phyloP scores from a whole-genome alignment of 208 protist species.

The Leishmania martiniquensis region DNA sequence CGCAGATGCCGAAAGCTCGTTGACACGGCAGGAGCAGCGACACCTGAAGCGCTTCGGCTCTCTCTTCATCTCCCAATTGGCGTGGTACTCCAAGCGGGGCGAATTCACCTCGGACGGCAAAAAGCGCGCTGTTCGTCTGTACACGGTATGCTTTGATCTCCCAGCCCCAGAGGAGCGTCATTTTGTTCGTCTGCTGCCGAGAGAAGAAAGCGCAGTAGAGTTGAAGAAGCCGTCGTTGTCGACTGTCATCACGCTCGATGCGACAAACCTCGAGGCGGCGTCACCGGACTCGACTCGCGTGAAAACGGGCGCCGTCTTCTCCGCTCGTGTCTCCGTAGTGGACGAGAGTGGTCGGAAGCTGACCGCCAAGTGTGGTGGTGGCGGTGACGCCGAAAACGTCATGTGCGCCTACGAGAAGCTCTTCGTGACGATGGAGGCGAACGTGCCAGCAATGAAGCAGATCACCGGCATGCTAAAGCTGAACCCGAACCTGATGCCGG shows the following conservation, averaged over 20 bases:
- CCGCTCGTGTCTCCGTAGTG: constrained; percentile 15
- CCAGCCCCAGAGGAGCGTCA: constrained; percentile 35
- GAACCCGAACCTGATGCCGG: constrained; percentile 11
- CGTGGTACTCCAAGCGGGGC: background rate
- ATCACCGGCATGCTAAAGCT: constrained; percentile 1
- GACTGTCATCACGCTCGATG: background rate
- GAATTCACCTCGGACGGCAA: constrained; percentile 59
- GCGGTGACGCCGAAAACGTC: constrained; percentile 15
- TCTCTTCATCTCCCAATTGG: constrained; percentile 7
- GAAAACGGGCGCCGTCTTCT: constrained; percentile 17
- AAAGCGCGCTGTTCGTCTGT: constrained; percentile 63
- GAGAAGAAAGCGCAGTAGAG: background rate
- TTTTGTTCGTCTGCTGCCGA: constrained; percentile 32
- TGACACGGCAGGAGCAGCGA: background rate
- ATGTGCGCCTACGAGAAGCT: constrained; percentile 27
- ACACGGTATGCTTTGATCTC: constrained; percentile 66
- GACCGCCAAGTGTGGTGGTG: constrained; percentile 4
- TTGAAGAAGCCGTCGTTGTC: background rate
- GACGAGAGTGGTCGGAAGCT: constrained; percentile 20
- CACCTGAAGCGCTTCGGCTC: background rate
- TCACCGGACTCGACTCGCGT: constrained; percentile 8
- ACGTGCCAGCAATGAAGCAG: constrained; percentile 1
- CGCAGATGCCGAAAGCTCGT: constrained; percentile 7
- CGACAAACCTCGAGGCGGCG: background rate
- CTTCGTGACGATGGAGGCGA: background rate